Evolutionary conservation across 2,329 filamentous ascomycete species (phyloP), one percentile per base, ranked within the genome.

Genomic region (Botryosphaeria dothidea): DNA sequence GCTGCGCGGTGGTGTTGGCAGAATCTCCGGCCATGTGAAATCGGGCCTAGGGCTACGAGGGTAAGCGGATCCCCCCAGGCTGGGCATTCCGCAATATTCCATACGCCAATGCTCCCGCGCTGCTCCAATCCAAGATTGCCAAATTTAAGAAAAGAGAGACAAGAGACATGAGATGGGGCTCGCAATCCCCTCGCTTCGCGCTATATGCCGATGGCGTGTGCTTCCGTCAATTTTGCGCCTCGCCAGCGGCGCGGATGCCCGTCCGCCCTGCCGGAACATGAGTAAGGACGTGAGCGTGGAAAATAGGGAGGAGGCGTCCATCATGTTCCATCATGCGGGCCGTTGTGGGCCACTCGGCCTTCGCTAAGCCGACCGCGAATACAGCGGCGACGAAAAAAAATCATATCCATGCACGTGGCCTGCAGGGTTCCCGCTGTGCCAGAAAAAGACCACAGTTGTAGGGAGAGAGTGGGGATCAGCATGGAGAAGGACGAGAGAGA

Each of bases 21-120:
- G 36, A 34, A 31, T 31, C n/a, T 15, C n/a, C 52, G 4, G 21
- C 1, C 36, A 31, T 21, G 29, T 5, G 54, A 36, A 58, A 58
- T 58, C 54, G 54, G 54, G 34, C 54, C 54, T 58, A 43, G 54
- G 19, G 54, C 54, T 29, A 27, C 15, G 54, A 58, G 36, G 54
- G 31, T 58, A 31, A 58, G 36, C 54, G 54, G 52, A 56, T 56
- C 52, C 41, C 52, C 52, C 52, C 52, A 56, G 52, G 52, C 52
- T 56, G 34, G 21, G 31, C 51, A 27, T 27, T 11, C 11, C n/a
- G 49, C 49, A 54, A 54, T 36, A 38, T 34, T 54, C 23, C 21
- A 38, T 19, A 23, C 25, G 31, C 52, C 34, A 34, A 17, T 56
- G 52, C 36, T 21, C 52, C 19, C 34, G n/a, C 34, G 52, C 52